Base-by-base conservation (phyloP, 2,329 filamentous ascomycete species). In the Plectosphaerella plurivora region DNA sequence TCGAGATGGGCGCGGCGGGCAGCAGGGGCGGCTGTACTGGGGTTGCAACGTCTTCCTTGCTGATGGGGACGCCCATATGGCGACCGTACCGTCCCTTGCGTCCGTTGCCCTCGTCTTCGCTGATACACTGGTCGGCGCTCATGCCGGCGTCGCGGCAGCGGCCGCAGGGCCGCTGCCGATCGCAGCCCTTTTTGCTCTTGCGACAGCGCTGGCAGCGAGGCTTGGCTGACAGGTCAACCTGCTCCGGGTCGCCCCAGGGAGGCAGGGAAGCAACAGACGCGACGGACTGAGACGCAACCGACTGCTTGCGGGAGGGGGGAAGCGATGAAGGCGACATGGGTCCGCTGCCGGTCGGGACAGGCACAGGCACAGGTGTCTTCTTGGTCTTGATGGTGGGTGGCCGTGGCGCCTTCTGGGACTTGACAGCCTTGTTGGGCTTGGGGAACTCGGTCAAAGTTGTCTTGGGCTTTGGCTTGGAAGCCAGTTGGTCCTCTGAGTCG, bases 131-230 rank as follows among this genome's bases (percentile, higher is more conserved):
- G 60, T 97, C 94, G 54, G 91, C 85, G 53, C 89, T 88, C 62
- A 99, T 90, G 18, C 94, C 94, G 44, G 94, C 94, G 72, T 99
- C 94, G 68, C 91, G 91, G 83, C 94, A 99, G 57, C 94, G 85
- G 52, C 91, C 90, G 65, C 94, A 99, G 25, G 94, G 94, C 39
- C 94, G 87, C 72, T 97, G 94, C 53, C 94, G 87, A 74, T 99
- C 94, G 67, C 94, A 99, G 12, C 94, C 94, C 74, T 99, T 99
- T 80, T 99, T 99, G 75, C 93, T 97, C 83, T 99, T 99, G 64
- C 94, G 88, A 78, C 94, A 99, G 53, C 94, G 88, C 70, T 99
- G 94, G 77, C 94, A 99, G 57, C 94, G 91, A 52, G 94, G 94
- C 73, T 97, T 97, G 59, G 88, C 92, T 1, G 93, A 97, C 18